Base-by-base conservation (phyloP, 305 asterid genomes). In the Andrographis paniculata region DNA sequence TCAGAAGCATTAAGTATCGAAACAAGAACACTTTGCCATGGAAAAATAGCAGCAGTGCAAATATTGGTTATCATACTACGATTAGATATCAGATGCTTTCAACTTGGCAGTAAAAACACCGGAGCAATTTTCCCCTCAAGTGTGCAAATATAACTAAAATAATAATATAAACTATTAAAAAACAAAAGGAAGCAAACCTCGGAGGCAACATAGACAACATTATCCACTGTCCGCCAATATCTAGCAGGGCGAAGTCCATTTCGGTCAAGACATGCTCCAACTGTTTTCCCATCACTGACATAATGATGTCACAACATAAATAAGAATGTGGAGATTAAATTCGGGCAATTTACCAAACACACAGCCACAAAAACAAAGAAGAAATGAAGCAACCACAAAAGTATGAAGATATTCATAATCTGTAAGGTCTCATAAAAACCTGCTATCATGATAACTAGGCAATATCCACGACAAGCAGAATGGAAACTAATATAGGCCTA, bases 211-310 rank as follows among this genome's bases (percentile, higher is more conserved):
- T 92, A 92, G 65, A 92, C 99, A 57, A 81, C 70, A 63, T 92
- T 92, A 76, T 92, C 99, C 51, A 64, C 67, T 23, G 99, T 92
- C 67, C 94, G 76, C 99, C 99, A 92, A 63, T 92, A 92, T 75
- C 99, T 87, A 52, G 99, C 99, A 50, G 99, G 99, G 45, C 99
- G 99, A 67, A 92, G 94, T 50, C 99, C 99, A 60, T 92, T 92
- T 40, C 99, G 95, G 67, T 92, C 99, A 48, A 92, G 93, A 76
- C 94, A 81, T 70, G 99, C 99, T 71, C 99, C 99, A 64, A 92
- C 95, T 61, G 95, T 92, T 70, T 92, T 92, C 73, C 99, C 99
- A 52, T 92, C 99, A 62, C 99, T 87, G 74, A 47, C 48, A 72
- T 14, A 30, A 61, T 43, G 28, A 60, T 44, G 33, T 6, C 24